These are phyloP conservation scores for Mucor indicus DNA, from an alignment of 371 early-diverging fungal genomes.

Conservation along the genomic window DNA sequence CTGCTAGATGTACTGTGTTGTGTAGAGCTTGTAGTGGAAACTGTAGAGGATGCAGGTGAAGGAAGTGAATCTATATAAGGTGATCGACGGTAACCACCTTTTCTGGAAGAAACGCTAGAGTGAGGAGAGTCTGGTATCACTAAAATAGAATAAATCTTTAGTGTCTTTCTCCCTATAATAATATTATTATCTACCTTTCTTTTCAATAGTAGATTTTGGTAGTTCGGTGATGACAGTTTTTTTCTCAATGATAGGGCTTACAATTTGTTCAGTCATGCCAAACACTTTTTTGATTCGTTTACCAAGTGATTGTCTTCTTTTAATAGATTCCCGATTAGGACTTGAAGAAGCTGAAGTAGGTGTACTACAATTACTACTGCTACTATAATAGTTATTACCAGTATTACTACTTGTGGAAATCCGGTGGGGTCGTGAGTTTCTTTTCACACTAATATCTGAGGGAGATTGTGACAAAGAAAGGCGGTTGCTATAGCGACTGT, in stretches of 20 bases:
- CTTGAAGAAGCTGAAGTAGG: constrained; percentile 2
- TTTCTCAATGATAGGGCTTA: no score
- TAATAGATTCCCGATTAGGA: constrained; percentile 1
- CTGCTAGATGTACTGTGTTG: neutral
- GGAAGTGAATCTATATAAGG: constrained; percentile 4
- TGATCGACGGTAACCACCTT: neutral
- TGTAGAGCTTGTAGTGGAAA: constrained; percentile 3
- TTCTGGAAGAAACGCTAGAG: constrained; percentile 11
- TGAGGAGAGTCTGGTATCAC: constrained; percentile 12
- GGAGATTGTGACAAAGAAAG: neutral
- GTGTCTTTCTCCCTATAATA: neutral
- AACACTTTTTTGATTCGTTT: constrained; percentile 21
- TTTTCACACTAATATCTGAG: no score
- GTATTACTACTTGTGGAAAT: neutral
- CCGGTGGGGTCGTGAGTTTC: no score
- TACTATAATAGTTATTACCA: neutral
- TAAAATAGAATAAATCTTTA: neutral
- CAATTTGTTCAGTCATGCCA: constrained; percentile 3
- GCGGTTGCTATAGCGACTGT: neutral
- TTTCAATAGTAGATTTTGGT: no score
- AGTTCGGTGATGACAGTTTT: no score
- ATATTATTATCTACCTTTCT: no score
- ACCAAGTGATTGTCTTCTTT: constrained; percentile 23
- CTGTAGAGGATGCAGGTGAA: constrained; percentile 18
- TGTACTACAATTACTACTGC: neutral